Conservation (phyloP, 805 yeast species). For the Saccharomyces kudriavzevii region DNA sequence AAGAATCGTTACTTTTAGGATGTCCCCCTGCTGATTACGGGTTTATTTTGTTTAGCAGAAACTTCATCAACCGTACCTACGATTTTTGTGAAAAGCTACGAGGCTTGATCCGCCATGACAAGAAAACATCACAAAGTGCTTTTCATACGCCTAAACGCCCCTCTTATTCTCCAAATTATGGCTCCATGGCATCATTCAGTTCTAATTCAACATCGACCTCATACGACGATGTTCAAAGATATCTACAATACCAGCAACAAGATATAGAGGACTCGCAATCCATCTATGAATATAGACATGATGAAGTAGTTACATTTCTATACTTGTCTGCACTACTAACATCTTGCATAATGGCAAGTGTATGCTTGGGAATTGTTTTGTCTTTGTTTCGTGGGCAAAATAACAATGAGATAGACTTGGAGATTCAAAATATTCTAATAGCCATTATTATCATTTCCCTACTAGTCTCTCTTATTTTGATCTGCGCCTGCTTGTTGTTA, state of each 20-base stretch:
- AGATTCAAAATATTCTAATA: constrained; percentile 15
- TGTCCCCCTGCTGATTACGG: constrained; percentile 12
- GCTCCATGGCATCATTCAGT: background rate
- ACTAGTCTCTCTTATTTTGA: constrained; percentile 19
- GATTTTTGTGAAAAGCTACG: constrained; percentile 13
- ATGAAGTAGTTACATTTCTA: constrained; percentile 25
- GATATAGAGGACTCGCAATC: constrained; percentile 20
- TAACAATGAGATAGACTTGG: constrained; percentile 12
- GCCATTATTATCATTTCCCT: constrained; percentile 17
- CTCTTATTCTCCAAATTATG: background rate
- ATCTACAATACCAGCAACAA: constrained; percentile 11
- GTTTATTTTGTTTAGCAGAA: constrained; percentile 19
- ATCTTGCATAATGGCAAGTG: constrained; percentile 23
- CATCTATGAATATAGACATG: constrained; percentile 25
- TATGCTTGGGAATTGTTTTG: constrained; percentile 22
- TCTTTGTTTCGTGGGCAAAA: constrained; percentile 19
- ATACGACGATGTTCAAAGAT: constrained; percentile 14
- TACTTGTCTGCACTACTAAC: constrained; percentile 20
- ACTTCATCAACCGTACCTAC: constrained; percentile 19
- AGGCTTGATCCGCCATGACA: constrained; percentile 4
- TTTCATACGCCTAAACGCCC: background rate
- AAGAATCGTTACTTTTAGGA: background rate
- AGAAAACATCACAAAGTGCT: background rate
- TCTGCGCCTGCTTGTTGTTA: constrained; percentile 17
- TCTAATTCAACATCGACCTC: constrained; percentile 1